Conservation (phyloP, 2,329 filamentous ascomycete species). For the Fusarium pininemorale region DNA sequence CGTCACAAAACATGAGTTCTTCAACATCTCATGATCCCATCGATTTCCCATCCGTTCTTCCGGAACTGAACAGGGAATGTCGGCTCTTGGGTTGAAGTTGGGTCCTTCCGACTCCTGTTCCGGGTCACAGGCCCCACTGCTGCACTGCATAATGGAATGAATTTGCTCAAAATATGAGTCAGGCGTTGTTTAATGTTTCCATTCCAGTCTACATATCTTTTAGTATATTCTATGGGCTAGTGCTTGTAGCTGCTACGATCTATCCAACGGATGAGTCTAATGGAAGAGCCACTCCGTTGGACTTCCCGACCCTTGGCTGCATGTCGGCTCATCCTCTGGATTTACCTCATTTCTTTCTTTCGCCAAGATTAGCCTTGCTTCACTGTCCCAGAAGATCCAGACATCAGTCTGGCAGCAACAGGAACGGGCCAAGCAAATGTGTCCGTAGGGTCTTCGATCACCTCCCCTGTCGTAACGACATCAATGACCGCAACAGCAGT, state of each 20-base stretch:
- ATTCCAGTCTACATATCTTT: not conserved
- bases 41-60: not conserved
- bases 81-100: not conserved
- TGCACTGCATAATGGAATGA: not conserved
- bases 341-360: not conserved
- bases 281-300: fast-evolving
- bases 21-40: not conserved
- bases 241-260: fast-evolving
- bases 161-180: not conserved
- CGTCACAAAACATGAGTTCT: fast-evolving
- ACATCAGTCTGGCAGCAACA: constrained; percentile 25
- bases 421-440: constrained; percentile 50
- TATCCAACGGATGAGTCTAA: fast-evolving
- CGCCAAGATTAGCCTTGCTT: not conserved
- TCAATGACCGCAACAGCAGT: constrained; percentile 51
- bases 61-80: too few relatives aligned
- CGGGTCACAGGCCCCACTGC: not conserved
- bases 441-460: constrained; percentile 42
- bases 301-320: too few relatives aligned
- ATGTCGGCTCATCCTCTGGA: too few relatives aligned
- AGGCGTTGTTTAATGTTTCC: fast-evolving
- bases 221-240: too few relatives aligned
- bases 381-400: not conserved
- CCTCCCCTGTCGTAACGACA: constrained; percentile 47
- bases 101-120: too few relatives aligned